A percentile compares a stretch with the other conserved stretches of the same genome.
phyloP scores from a whole-genome alignment of 129 eudicot species.

The Centella asiatica region DNA sequence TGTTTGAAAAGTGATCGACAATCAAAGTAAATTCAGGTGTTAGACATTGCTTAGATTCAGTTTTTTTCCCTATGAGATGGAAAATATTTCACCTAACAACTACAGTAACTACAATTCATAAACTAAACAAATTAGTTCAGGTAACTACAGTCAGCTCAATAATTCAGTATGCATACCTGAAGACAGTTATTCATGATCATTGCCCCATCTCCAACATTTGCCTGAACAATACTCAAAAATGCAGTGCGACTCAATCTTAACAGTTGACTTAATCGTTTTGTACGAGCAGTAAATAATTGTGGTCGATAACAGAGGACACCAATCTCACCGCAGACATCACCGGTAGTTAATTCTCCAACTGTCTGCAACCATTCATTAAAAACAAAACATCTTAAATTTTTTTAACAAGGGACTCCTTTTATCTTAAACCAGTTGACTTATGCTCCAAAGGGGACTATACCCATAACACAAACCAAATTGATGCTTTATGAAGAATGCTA shows the following conservation, averaged over 20 bases:
- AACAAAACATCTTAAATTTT: not conserved
- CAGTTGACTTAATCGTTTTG: slow-evolving; percentile 67
- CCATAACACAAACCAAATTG: not conserved
- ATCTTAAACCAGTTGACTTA: no score
- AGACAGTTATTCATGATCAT: slow-evolving; percentile 74
- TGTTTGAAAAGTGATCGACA: no score
- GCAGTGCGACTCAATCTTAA: slow-evolving; percentile 59
- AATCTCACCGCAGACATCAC: slow-evolving; percentile 67
- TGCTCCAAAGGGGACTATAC: not conserved
- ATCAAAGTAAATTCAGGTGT: no score
- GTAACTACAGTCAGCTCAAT: not conserved
- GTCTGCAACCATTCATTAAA: slow-evolving; percentile 24
- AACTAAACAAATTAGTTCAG: not conserved
- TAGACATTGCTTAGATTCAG: not conserved
- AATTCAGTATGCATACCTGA: slow-evolving; percentile 32
- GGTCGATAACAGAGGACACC: slow-evolving; percentile 80
- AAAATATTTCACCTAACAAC: not conserved
- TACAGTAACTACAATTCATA: not conserved
- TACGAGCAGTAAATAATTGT: slow-evolving; percentile 63
- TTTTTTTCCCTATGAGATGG: not conserved
- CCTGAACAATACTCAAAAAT: slow-evolving; percentile 51
- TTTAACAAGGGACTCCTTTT: not conserved
- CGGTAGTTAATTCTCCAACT: slow-evolving; percentile 43
- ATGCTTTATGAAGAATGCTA: not conserved
- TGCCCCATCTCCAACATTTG: slow-evolving; percentile 71